phyloP scores from a whole-genome alignment of 1,284 basidiomycete genomes.

The Polyporus tsugae region DNA sequence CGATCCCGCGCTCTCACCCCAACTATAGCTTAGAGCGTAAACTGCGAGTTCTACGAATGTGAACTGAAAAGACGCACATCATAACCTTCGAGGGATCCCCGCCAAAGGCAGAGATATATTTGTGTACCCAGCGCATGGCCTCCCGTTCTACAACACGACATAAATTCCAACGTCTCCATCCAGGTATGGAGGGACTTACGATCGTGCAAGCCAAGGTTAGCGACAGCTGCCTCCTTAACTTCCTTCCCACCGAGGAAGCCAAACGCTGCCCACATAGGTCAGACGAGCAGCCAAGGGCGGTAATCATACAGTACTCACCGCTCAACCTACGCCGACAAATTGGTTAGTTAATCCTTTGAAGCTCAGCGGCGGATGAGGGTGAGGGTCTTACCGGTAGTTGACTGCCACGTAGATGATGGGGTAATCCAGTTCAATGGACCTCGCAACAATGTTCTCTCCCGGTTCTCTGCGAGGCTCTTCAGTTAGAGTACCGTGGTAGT shows the following conservation, averaged over 20 bases:
- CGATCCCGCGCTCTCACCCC: slow-evolving; percentile 22
- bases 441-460: slow-evolving; percentile 37
- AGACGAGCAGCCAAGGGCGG: background rate
- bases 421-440: slow-evolving; percentile 47
- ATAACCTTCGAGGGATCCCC: slow-evolving; percentile 47
- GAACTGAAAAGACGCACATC: slow-evolving; percentile 24
- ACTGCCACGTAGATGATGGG: slow-evolving; percentile 44
- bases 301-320: background rate
- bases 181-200: slow-evolving; percentile 45
- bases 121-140: slow-evolving; percentile 65
- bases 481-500: background rate
- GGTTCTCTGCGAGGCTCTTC: background rate
- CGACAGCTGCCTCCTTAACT: slow-evolving; percentile 56
- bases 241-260: slow-evolving; percentile 60
- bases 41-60: background rate
- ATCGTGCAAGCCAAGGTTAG: slow-evolving; percentile 62
- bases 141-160: slow-evolving; percentile 15
- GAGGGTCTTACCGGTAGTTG: slow-evolving; percentile 41
- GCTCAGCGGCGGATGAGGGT: background rate
- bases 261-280: slow-evolving; percentile 40
- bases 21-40: slow-evolving; percentile 4
- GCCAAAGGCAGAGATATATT: slow-evolving; percentile 50
- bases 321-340: background rate
- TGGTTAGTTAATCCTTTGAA: background rate
- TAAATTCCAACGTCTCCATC: no score